These are phyloP conservation scores for Aegilops bicornis DNA, from an alignment of 176 grass and related monocot genomes.

Conservation along the genomic window DNA sequence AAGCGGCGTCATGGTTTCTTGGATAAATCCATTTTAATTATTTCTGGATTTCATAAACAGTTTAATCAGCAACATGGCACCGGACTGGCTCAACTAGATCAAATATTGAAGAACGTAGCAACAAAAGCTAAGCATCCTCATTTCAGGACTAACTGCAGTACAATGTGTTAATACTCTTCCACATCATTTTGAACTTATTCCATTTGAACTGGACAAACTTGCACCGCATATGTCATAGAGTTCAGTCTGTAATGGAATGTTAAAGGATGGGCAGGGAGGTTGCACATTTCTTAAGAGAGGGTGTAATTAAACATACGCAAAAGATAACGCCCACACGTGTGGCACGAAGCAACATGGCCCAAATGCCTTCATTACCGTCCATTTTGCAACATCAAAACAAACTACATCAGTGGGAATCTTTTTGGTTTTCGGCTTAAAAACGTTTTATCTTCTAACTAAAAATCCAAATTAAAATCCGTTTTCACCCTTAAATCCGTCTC, in stretches of 20 bases:
- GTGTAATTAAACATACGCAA: background rate
- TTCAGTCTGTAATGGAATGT: background rate
- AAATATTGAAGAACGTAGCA: conserved; percentile 1
- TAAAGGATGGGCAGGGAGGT: background rate
- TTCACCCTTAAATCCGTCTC: too few species aligned
- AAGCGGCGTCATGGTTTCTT: too few species aligned
- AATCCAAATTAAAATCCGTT: too few species aligned
- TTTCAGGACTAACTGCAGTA: background rate
- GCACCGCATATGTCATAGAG: background rate
- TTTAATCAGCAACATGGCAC: background rate
- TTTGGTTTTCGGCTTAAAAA: too few species aligned
- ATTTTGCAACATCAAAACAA: too few species aligned
- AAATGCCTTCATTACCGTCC: too few species aligned
- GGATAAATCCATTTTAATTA: conserved; percentile 7
- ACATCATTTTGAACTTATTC: background rate
- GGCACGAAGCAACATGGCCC: too few species aligned
- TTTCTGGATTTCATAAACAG: background rate
- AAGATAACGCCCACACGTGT: too few species aligned
- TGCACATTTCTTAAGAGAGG: background rate
- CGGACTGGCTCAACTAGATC: background rate
- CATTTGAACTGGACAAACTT: conserved; percentile 1
- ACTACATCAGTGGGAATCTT: too few species aligned
- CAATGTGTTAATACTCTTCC: background rate
- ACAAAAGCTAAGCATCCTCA: background rate
- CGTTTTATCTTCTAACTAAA: too few species aligned